Percentiles rank a stretch among this genome's conserved stretches.
phyloP scores from a whole-genome alignment of 371 early-diverging fungal species.

The Mortierella sp. region DNA sequence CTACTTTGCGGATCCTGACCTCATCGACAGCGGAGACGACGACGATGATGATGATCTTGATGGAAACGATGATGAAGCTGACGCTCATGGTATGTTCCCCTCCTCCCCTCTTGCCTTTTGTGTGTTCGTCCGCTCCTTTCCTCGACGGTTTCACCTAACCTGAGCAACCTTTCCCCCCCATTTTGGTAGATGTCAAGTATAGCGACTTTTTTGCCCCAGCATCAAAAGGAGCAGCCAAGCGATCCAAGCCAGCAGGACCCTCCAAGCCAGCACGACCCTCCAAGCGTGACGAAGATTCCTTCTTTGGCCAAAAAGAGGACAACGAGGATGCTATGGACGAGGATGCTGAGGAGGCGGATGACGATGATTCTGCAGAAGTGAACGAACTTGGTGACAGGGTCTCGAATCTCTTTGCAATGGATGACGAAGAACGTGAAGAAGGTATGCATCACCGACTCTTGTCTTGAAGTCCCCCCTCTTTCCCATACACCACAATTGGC shows the following conservation, averaged over 20 bases:
- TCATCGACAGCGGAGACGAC: slow-evolving; percentile 58
- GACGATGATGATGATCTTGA: slow-evolving; percentile 55
- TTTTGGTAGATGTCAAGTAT: slow-evolving; percentile 59
- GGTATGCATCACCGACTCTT: slow-evolving; percentile 21
- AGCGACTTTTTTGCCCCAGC: slow-evolving; percentile 63
- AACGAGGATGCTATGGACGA: slow-evolving; percentile 48
- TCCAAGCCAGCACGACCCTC: slow-evolving; percentile 19
- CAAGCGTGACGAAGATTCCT: slow-evolving; percentile 38
- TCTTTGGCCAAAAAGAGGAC: slow-evolving; percentile 37
- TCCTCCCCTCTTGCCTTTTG: background rate
- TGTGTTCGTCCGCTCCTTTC: no score
- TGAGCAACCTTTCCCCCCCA: no score
- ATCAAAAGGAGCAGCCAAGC: slow-evolving; percentile 53
- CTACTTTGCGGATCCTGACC: slow-evolving; percentile 62
- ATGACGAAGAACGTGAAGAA: slow-evolving; percentile 59
- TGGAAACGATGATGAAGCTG: slow-evolving; percentile 55
- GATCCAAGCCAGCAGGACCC: slow-evolving; percentile 31
- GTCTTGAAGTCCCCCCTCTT: slow-evolving; percentile 5
- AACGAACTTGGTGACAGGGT: slow-evolving; percentile 54
- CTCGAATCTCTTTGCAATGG: slow-evolving; percentile 64
- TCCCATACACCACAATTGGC: no score
- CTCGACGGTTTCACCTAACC: no score
- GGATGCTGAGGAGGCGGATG: slow-evolving; percentile 54
- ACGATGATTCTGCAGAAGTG: slow-evolving; percentile 59
- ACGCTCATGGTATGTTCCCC: slow-evolving; percentile 35